A percentile compares a stretch with the other conserved stretches of the same genome.
These are phyloP conservation scores for Pseudocercospora crystallina DNA, from an alignment of 2,329 filamentous ascomycete genomes.

Conservation along the genomic window DNA sequence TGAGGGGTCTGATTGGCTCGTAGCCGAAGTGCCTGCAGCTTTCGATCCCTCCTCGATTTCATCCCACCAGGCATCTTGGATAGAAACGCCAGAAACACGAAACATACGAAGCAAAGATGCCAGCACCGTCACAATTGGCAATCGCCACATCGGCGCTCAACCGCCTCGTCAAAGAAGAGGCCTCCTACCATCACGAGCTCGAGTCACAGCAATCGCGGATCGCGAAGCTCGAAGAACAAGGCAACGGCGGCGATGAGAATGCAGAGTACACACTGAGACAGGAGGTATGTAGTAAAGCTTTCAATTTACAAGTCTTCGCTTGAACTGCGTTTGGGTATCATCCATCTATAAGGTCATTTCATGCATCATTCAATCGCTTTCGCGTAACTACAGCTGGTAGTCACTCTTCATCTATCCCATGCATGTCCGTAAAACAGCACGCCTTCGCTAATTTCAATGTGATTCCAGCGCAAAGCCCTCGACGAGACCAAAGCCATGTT, in stretches of 20 bases:
- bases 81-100: not conserved
- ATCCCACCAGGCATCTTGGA: not conserved
- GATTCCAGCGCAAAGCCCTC: constrained; percentile 68
- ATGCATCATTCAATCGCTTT: not conserved
- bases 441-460: constrained; percentile 10
- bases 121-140: constrained; percentile 70
- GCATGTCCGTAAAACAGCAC: not conserved
- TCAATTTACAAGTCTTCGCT: too few relatives aligned
- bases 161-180: constrained; percentile 88
- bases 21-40: too few relatives aligned
- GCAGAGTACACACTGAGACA: constrained; percentile 78
- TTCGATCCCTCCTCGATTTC: not conserved
- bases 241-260: constrained; percentile 63
- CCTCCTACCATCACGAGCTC: constrained; percentile 85
- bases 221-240: constrained; percentile 59
- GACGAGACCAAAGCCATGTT: constrained; percentile 87
- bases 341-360: not conserved
- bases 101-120: constrained; percentile 55
- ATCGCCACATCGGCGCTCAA: constrained; percentile 78
- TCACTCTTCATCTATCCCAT: not conserved
- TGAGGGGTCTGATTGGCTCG: too few relatives aligned
- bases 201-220: constrained; percentile 71
- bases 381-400: constrained; percentile 1
- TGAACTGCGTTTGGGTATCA: not conserved
- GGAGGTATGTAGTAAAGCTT: constrained; percentile 60